Evolutionary conservation across 2,329 filamentous ascomycete genomes (phyloP), one percentile per base, ranked within the genome.

Genomic region (Penicillium sp.): DNA sequence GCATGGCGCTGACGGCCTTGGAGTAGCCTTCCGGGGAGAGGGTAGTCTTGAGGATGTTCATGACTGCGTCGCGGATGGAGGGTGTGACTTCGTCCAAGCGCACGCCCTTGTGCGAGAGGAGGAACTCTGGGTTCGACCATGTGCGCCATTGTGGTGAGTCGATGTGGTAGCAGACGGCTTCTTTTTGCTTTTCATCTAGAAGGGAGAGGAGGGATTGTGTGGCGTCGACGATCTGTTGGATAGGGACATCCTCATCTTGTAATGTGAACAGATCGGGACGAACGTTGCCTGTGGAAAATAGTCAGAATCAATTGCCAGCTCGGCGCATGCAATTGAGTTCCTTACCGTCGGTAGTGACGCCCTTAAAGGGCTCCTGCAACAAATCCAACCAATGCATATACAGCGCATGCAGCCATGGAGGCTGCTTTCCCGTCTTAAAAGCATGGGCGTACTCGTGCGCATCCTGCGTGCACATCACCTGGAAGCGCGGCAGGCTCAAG

Each of bases 81-180:
- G 76, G 60, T 1, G 71, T 77, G 28, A 87, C 61, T 67, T 90
- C 87, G 67, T 93, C 90, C 0, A 92, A 83, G 1, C 90, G 85
- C 1, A 93, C 73, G 5, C 90, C 90, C 72, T 90, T 89, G 73
- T 87, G 78, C 57, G 84, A 84, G 14, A 92, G 78, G 0, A 92
- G 79, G 65, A 92, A 90, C 71, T 93, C 90, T 0, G 90, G 90
- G 71, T 93, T 93, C 6, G 82, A 85, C 84, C 84, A 87, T 11
- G 88, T 86, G 52, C 89, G 85, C 89, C 89, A 92, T 70, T 91
- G 86, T 1, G 85, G 85, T 1, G 87, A 87, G 76, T 91, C 87
- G 64, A 92, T 82, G 70, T 89, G 86, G 68, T 89, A 85, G 37
- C 75, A 75, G 0, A 87, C 71, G 30, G 78, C 78, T 19, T 79